Base-by-base conservation (phyloP, 805 yeast genomes). In the Candida berthetii region DNA sequence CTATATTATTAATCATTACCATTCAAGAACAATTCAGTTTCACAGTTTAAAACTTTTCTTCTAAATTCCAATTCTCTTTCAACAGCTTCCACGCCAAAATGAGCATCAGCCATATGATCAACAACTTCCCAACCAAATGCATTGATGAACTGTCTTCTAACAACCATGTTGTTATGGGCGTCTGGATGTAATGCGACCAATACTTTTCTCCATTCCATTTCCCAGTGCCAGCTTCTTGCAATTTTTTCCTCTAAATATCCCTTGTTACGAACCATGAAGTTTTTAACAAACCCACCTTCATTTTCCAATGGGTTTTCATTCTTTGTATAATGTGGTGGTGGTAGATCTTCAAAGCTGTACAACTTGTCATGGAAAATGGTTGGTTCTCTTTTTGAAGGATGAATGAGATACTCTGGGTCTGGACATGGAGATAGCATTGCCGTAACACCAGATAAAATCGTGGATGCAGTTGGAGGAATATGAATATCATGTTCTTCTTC, bases 51-150 rank as follows among this genome's bases (percentile, higher is more conserved):
- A 5, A 15, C 17, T 6, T 5, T 29, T 29, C 9, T 29, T n/a
- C 32, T 16, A 17, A 31, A 31, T 19, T 34, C 37, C 5, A 39
- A 16, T 16, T 35, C 33, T 31, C 39, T 38, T 34, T 43, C 35
- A 41, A 55, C 44, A 2, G 58, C 57, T 15, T 46, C 53, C 5
- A 31, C 37, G 11, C 65, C 65, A 43, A 68, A 67, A 49, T 68
- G 72, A 41, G 76, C 74, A 14, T 74, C 68, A 1, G 84, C 85
- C 49, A 90, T 53, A 60, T 91, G 96, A 35, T 82, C 83, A n/a
- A 91, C 71, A 0, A 88, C 96, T 1, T 85, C 87, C 93, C 96
- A 88, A 2, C 99, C 99, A 62, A 83, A 90, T 0, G 96, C 93
- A 62, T 91, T 91, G 6, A 95, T 82, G 67, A 86, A 93, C 46